A percentile compares a stretch with the other conserved stretches of the same genome.
These are phyloP conservation scores for Globisporangium parvum DNA, from an alignment of 352 stramenopile species.

Conservation along the genomic window DNA sequence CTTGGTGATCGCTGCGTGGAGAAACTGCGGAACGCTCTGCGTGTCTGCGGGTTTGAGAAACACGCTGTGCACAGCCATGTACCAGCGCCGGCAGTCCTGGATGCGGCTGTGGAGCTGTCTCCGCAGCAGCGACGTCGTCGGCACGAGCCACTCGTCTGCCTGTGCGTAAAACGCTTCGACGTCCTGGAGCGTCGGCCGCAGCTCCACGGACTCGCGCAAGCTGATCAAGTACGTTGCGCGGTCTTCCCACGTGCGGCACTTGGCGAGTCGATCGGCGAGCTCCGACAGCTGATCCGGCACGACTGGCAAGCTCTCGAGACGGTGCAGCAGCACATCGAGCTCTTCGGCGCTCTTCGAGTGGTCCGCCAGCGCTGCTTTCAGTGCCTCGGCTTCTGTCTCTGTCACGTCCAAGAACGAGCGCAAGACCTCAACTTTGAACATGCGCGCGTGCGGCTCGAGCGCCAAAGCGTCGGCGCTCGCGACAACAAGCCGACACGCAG, in stretches of 20 bases:
- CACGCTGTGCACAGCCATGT: constrained; percentile 34
- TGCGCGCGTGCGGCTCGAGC: constrained; percentile 8
- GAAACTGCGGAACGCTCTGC: constrained; percentile 33
- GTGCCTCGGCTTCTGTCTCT: constrained; percentile 18
- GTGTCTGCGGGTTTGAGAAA: constrained; percentile 48
- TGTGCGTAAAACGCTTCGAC: constrained; percentile 44
- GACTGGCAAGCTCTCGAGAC: constrained; percentile 30
- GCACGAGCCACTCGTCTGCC: constrained; percentile 53
- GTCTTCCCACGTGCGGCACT: constrained; percentile 48
- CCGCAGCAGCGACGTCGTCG: constrained; percentile 48
- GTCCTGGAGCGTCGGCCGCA: constrained; percentile 36
- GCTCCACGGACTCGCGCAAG: constrained; percentile 6
- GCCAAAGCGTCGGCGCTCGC: constrained; percentile 21
- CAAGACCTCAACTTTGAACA: constrained; percentile 38
- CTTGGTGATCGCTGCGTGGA: constrained; percentile 35
- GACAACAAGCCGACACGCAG: constrained; percentile 26
- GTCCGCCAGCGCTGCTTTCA: constrained; percentile 25
- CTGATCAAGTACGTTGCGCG: constrained; percentile 40
- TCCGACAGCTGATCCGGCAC: constrained; percentile 30
- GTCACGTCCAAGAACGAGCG: constrained; percentile 27
- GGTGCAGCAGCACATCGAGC: constrained; percentile 32
- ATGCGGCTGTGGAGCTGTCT: constrained; percentile 55
- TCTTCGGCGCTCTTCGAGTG: constrained; percentile 43
- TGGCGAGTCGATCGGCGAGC: constrained; percentile 43
- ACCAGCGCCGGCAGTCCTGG: constrained; percentile 69